phyloP scores from a whole-genome alignment of 164 flowering plant species.

The Magnolia changhungtana region DNA sequence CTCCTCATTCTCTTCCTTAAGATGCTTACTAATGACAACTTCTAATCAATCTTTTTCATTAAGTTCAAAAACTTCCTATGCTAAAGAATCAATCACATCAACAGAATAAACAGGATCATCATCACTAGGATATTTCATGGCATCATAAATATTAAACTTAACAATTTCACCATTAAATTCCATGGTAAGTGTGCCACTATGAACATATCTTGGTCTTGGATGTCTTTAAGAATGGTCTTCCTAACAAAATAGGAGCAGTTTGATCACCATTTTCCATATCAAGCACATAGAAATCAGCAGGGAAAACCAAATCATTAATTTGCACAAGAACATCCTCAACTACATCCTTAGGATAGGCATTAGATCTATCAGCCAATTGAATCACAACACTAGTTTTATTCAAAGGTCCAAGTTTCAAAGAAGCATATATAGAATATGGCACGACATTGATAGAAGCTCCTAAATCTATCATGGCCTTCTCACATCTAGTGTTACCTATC shows the following conservation, averaged over 20 bases:
- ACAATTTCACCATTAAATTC: too few species aligned
- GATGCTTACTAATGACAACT: too few species aligned
- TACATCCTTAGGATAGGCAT: not conserved
- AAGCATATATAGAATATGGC: not conserved
- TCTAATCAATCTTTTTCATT: too few species aligned
- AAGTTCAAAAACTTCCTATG: too few species aligned
- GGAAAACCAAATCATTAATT: not conserved
- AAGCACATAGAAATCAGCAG: not conserved
- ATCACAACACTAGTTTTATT: not conserved
- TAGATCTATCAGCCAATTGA: not conserved
- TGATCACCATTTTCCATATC: not conserved
- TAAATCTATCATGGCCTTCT: too few species aligned
- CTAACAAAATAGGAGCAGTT: not conserved
- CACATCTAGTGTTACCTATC: too few species aligned
- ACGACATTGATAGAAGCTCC: too few species aligned
- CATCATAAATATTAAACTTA: too few species aligned
- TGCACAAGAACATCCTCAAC: not conserved
- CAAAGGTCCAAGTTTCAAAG: not conserved
- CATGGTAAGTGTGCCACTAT: not conserved
- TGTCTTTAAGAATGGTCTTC: slow-evolving; percentile 1
- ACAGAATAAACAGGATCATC: too few species aligned
- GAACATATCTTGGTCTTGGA: not conserved
- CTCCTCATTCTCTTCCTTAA: too few species aligned
- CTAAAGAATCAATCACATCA: too few species aligned
- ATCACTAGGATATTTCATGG: too few species aligned